A percentile compares a stretch with the other conserved stretches of the same genome.
Evolutionary conservation across 805 yeast species (phyloP).

Genomic region (Pichia paraexigua): DNA sequence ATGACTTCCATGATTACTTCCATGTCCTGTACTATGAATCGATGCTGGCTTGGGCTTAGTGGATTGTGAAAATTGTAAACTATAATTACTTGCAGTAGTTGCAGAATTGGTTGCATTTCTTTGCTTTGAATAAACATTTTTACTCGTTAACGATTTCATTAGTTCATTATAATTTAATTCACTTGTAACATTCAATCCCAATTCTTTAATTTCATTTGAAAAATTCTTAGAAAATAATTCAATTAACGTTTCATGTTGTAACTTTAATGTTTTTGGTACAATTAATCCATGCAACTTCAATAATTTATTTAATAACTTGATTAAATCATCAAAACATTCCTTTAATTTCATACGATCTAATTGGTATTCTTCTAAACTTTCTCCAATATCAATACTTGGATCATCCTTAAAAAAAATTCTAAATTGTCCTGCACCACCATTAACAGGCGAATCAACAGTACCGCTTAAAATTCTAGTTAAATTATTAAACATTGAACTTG

Average conservation of each 20-base stretch:
- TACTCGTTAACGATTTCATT: slow-evolving; percentile 13
- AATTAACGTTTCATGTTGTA: slow-evolving; percentile 61
- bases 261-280: slow-evolving; percentile 46
- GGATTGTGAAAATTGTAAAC: not conserved
- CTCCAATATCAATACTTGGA: slow-evolving; percentile 10
- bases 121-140: slow-evolving; percentile 12
- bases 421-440: slow-evolving; percentile 86
- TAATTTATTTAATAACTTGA: slow-evolving; percentile 56
- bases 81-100: not conserved
- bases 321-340: slow-evolving; percentile 59
- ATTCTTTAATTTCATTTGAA: slow-evolving; percentile 46
- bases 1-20: slow-evolving; percentile 2
- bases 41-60: slow-evolving; percentile 1
- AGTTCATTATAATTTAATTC: slow-evolving; percentile 12
- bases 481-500: slow-evolving; percentile 44
- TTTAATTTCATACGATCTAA: slow-evolving; percentile 26
- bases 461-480: slow-evolving; percentile 69
- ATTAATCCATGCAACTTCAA: slow-evolving; percentile 61
- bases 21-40: not conserved
- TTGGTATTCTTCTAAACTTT: slow-evolving; percentile 18
- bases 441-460: slow-evolving; percentile 86
- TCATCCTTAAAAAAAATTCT: slow-evolving; percentile 46
- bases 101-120: slow-evolving; percentile 3
- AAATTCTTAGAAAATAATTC: slow-evolving; percentile 62
- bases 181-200: slow-evolving; percentile 28